Evolutionary conservation across 345 rosid genomes (phyloP).

Genomic region (Boechera stricta): DNA sequence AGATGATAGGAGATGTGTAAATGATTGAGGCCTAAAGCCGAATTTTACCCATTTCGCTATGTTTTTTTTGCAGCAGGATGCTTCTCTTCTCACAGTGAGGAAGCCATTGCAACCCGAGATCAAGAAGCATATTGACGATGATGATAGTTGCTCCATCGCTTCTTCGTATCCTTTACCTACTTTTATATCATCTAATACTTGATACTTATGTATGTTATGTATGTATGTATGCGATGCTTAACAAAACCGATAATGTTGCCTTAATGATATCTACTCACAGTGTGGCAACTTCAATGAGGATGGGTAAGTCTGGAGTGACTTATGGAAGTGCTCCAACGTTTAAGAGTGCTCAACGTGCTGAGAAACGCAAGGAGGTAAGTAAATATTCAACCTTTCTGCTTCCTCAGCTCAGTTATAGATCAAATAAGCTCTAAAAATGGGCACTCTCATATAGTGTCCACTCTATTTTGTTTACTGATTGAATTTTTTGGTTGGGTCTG

Average conservation of each 20-base stretch:
- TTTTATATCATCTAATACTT: constrained; percentile 11
- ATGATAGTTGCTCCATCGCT: constrained; percentile 76
- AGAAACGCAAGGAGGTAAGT: constrained; percentile 85
- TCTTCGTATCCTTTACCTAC: constrained; percentile 85
- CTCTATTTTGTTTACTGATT: constrained; percentile 21
- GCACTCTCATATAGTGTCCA: neutral
- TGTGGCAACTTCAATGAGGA: constrained; percentile 59
- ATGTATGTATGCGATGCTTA: neutral
- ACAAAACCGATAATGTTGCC: constrained; percentile 8
- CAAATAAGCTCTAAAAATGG: neutral
- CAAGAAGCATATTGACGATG: constrained; percentile 77
- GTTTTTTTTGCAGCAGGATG: constrained; percentile 55
- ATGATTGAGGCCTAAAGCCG: neutral
- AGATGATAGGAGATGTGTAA: neutral
- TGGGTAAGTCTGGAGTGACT: constrained; percentile 68
- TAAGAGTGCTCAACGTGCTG: constrained; percentile 76
- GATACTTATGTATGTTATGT: constrained; percentile 5
- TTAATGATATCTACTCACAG: constrained; percentile 33
- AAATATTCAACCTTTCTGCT: constrained; percentile 2
- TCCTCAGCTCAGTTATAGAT: neutral
- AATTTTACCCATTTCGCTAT: neutral
- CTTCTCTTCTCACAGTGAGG: constrained; percentile 54
- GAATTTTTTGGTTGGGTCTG: constrained; percentile 13
- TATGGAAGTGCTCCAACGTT: constrained; percentile 92
- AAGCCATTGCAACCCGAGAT: constrained; percentile 59